Evolutionary conservation across 73 alveolate genomes (phyloP).

Genomic region (Tetrahymena malaccensis): DNA sequence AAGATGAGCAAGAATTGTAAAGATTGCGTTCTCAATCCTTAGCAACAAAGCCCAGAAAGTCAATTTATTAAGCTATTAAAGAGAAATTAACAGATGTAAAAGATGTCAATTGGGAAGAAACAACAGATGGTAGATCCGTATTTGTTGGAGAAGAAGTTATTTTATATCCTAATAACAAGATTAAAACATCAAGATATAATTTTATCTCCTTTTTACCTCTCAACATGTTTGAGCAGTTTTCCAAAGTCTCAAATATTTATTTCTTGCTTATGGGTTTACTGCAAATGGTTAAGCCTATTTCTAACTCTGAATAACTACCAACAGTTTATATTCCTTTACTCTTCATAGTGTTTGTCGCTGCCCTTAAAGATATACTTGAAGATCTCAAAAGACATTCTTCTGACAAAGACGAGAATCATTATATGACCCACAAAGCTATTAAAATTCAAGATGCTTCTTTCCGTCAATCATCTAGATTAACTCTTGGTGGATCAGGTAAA

Average conservation of each 20-base stretch:
- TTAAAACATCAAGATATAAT: slow-evolving; percentile 80
- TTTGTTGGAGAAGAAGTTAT: background rate
- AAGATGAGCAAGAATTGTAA: background rate
- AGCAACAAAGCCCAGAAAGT: background rate
- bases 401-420: slow-evolving; percentile 75
- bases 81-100: background rate
- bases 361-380: slow-evolving; percentile 94
- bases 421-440: slow-evolving; percentile 12
- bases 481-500: slow-evolving; percentile 39
- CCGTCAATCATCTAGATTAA: slow-evolving; percentile 2
- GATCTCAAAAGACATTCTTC: slow-evolving; percentile 66
- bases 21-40: background rate
- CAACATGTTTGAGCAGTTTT: slow-evolving; percentile 72
- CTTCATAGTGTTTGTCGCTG: slow-evolving; percentile 44
- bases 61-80: background rate
- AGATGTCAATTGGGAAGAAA: background rate
- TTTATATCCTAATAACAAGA: slow-evolving; percentile 21
- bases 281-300: slow-evolving; percentile 66
- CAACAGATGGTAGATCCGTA: background rate
- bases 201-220: slow-evolving; percentile 64
- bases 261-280: slow-evolving; percentile 73
- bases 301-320: slow-evolving; percentile 82
- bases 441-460: background rate
- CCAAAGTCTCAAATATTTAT: slow-evolving; percentile 78
- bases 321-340: slow-evolving; percentile 51